Evolutionary conservation across 345 rosid species (phyloP), one percentile per base, ranked within the genome.

Genomic region (Populus davidiana): DNA sequence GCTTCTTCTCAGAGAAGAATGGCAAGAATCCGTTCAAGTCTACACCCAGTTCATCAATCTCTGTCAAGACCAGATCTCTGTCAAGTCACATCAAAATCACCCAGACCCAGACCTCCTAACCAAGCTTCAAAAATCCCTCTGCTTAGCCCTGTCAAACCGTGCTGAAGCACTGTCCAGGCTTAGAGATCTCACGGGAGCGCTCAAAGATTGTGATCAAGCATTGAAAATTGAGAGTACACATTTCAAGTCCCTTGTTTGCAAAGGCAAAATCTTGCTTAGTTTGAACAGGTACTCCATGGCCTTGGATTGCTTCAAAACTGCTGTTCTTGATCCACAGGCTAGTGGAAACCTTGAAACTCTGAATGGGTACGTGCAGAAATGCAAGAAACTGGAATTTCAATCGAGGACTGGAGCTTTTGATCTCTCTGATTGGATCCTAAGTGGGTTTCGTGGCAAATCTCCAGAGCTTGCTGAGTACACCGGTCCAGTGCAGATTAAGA

Each of bases 381-480:
- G 97, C 78, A 93, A 85, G 84, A 94, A 81, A 75, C 90, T 94
- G 23, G 95, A 90, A 65, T 83, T 74, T 67, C 97, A 87, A 77
- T 88, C 94, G 7, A 90, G 87, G 79, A 91, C 97, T 0, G 99
- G 97, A 75, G 84, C 86, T 75, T 86, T 94, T 35, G 97, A 92
- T 85, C 81, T 94, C 67, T 89, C 97, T 25, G 89, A 94, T 82
- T 94, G 98, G 98, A 85, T 90, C 52, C 78, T 87, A 36, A 81
- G 73, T 81, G 87, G 92, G 87, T 90, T 89, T 79, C 85, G 85
- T 0, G 92, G 93, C 14, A 90, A 78, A 65, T 77, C 69, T 7
- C 99, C 95, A 0, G 94, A 95, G 35, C 85, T 95, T 23, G 91
- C 94, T 20, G 98, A 95, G 84, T 91, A 78, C 73, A 81, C 90